These are phyloP conservation scores for Raphanus raphanistrum DNA, from an alignment of 345 rosid species.

Conservation along the genomic window DNA sequence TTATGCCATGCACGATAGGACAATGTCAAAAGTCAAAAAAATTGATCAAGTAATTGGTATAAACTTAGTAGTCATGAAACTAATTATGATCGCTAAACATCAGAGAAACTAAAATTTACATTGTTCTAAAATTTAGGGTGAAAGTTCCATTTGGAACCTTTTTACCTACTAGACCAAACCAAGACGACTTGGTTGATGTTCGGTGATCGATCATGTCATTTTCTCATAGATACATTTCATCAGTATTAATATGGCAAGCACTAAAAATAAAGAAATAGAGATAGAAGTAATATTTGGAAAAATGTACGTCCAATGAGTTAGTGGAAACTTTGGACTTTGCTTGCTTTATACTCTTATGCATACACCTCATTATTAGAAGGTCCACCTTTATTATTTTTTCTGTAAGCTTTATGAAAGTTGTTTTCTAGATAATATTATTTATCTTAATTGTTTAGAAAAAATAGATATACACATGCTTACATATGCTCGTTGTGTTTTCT, in stretches of 20 bases:
- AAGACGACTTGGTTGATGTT: not conserved
- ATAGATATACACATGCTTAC: not conserved
- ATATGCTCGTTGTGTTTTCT: constrained; percentile 29
- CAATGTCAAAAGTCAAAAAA: not conserved
- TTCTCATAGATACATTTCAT: not conserved
- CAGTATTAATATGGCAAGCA: not conserved
- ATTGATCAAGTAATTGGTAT: not conserved
- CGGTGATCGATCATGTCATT: not conserved
- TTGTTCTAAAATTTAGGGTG: too few relatives aligned
- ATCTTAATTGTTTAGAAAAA: not conserved
- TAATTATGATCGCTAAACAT: not conserved
- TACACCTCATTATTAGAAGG: constrained; percentile 38
- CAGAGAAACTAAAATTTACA: not conserved
- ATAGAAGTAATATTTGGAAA: not conserved
- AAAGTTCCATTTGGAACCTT: too few relatives aligned
- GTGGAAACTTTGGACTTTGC: constrained; percentile 41
- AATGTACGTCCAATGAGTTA: constrained; percentile 29
- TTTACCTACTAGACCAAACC: too few relatives aligned
- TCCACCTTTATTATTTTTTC: constrained; percentile 15
- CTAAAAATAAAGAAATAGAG: not conserved
- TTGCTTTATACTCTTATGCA: constrained; percentile 41
- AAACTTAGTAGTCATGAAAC: not conserved
- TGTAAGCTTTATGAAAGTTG: constrained; percentile 31
- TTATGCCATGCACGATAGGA: not conserved
- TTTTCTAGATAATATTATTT: not conserved